Conservation (phyloP, 148 eudicot species). For the Spergularia bocconei region DNA sequence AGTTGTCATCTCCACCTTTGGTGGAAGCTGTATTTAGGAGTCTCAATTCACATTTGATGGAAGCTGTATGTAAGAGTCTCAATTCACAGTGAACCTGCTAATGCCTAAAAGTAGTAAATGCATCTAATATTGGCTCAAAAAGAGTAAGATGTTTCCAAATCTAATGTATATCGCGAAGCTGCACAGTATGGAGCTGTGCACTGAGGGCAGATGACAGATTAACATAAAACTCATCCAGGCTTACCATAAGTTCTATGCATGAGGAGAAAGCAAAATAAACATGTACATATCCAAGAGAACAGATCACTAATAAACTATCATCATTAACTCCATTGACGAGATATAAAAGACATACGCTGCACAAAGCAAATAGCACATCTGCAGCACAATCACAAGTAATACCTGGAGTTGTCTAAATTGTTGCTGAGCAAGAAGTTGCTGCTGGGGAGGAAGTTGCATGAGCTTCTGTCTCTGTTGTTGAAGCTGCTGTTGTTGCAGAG, state of each 20-base stretch:
- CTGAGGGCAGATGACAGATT: no score
- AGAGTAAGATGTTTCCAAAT: no score
- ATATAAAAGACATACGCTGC: not conserved
- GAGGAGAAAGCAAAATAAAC: not conserved
- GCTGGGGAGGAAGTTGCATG: constrained; percentile 74
- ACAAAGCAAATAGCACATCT: not conserved
- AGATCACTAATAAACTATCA: not conserved
- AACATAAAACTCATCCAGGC: no score
- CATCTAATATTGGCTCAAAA: no score
- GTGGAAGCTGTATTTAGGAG: no score
- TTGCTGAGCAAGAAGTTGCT: constrained; percentile 66
- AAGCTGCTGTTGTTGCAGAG: constrained; percentile 51
- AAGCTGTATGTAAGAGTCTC: no score
- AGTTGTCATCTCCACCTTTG: no score
- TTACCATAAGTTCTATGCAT: not conserved
- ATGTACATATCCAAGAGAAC: not conserved
- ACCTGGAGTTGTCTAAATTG: constrained; percentile 84
- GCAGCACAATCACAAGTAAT: constrained; percentile 12
- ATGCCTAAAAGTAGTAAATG: no score
- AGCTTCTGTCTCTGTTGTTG: constrained; percentile 72
- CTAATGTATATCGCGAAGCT: no score
- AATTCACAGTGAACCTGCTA: no score
- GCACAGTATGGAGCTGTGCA: no score
- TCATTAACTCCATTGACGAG: not conserved
- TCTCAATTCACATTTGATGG: no score